Conservation (phyloP, 441 rosid species). For the Flueggea neowawraea region DNA sequence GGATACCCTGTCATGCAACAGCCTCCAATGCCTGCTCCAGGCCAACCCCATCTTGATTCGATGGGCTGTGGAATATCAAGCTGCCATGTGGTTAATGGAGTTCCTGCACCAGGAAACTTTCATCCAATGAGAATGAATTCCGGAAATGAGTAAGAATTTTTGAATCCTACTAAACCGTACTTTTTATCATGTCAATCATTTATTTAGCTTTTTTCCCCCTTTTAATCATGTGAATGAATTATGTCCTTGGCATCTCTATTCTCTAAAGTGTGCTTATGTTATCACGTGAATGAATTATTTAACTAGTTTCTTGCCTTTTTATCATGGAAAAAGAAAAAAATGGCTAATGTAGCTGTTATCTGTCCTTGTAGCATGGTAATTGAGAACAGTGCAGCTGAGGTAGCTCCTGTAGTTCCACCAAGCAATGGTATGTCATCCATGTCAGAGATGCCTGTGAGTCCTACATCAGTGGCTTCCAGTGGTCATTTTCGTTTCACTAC, state of each 20-base stretch:
- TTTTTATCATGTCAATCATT: neutral
- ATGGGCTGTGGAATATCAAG: slow-evolving; percentile 82
- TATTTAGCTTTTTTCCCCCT: neutral
- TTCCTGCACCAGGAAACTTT: slow-evolving; percentile 86
- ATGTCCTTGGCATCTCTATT: neutral
- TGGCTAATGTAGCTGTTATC: slow-evolving; percentile 14
- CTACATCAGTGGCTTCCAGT: slow-evolving; percentile 85
- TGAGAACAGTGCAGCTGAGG: slow-evolving; percentile 56
- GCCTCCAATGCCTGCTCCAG: slow-evolving; percentile 74
- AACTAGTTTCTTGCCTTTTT: neutral
- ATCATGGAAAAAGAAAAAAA: neutral
- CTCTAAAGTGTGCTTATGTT: neutral
- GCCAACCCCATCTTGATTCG: slow-evolving; percentile 83
- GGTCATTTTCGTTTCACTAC: slow-evolving; percentile 86
- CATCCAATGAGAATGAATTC: slow-evolving; percentile 88
- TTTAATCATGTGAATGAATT: neutral
- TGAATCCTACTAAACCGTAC: neutral
- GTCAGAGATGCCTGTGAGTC: slow-evolving; percentile 93
- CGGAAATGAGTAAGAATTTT: slow-evolving; percentile 71
- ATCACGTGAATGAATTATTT: neutral
- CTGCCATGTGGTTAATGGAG: slow-evolving; percentile 97
- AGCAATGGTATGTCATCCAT: slow-evolving; percentile 63
- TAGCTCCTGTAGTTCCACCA: slow-evolving; percentile 58
- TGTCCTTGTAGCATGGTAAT: slow-evolving; percentile 62
- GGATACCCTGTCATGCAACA: slow-evolving; percentile 96